Percentiles rank a stretch among this genome's conserved stretches.
phyloP scores from a whole-genome alignment of 441 rosid genomes.

The Pelargonium citronellum region DNA sequence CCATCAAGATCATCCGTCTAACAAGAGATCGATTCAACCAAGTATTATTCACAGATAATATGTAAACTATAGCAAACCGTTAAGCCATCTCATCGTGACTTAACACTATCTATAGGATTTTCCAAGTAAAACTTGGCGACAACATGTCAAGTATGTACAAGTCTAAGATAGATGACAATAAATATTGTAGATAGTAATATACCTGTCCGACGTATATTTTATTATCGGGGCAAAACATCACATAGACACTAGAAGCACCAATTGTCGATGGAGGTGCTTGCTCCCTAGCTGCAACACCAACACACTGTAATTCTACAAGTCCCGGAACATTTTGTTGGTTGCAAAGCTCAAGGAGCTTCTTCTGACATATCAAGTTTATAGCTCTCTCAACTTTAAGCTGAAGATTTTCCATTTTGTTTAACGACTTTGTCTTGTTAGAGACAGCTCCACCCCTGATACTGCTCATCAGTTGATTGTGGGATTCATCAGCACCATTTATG shows the following conservation, averaged over 20 bases:
- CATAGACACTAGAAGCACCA: constrained; percentile 79
- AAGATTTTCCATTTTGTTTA: constrained; percentile 29
- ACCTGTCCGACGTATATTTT: constrained; percentile 90
- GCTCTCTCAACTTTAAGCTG: constrained; percentile 44
- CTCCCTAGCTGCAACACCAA: constrained; percentile 61
- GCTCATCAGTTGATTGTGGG: constrained; percentile 18
- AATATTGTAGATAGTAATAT: constrained; percentile 14
- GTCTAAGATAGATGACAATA: background rate
- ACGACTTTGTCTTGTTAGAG: constrained; percentile 25
- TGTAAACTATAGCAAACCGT: too few species aligned
- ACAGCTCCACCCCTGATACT: constrained; percentile 25
- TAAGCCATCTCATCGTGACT: too few species aligned
- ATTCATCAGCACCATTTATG: constrained; percentile 28
- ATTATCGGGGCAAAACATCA: constrained; percentile 76
- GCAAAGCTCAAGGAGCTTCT: constrained; percentile 47
- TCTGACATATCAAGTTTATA: constrained; percentile 44
- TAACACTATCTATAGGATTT: too few species aligned
- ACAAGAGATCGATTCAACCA: constrained; percentile 7
- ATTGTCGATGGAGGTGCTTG: constrained; percentile 89
- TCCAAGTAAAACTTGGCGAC: background rate
- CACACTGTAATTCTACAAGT: constrained; percentile 37
- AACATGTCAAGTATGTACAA: background rate
- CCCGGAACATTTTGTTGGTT: constrained; percentile 30
- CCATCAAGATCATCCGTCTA: constrained; percentile 97
- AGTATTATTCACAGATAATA: background rate